A percentile compares a stretch with the other conserved stretches of the same genome.
Evolutionary conservation across 2,329 filamentous ascomycete genomes (phyloP).

Genomic region (Fusarium incarnatum): DNA sequence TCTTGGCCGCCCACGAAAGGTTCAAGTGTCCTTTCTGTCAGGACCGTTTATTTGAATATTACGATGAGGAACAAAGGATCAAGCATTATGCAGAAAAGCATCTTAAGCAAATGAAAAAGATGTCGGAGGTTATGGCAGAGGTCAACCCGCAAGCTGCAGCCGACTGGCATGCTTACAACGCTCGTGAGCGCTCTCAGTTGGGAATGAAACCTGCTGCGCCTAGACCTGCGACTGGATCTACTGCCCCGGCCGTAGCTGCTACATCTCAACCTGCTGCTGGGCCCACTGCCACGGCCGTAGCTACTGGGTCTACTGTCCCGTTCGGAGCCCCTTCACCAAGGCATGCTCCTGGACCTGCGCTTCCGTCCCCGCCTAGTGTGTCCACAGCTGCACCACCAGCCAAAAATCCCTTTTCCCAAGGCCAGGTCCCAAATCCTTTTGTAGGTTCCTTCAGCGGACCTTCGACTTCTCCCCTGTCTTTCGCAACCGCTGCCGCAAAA

Average conservation of each 20-base stretch:
- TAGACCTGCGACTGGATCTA: not conserved
- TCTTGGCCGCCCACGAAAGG: slow-evolving; percentile 50
- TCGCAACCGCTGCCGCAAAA: not conserved
- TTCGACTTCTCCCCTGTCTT: not conserved
- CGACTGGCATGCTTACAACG: not conserved
- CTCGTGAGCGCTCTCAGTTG: not conserved
- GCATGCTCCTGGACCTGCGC: not conserved
- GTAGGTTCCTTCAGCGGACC: not conserved
- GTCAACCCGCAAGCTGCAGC: not conserved
- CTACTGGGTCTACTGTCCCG: too few species aligned
- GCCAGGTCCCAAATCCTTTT: not conserved
- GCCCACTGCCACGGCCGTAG: too few species aligned
- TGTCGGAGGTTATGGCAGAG: not conserved
- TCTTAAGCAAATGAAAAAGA: slow-evolving; percentile 31
- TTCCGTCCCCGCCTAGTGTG: too few species aligned
- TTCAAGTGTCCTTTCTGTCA: slow-evolving; percentile 54
- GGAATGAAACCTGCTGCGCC: not conserved
- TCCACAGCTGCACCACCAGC: not conserved
- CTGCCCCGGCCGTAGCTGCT: too few species aligned
- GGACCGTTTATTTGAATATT: slow-evolving; percentile 48
- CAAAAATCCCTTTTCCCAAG: not conserved
- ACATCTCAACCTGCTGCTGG: not conserved
- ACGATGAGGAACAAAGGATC: slow-evolving; percentile 41
- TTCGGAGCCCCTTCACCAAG: not conserved
- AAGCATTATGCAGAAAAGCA: slow-evolving; percentile 51